phyloP scores from a whole-genome alignment of 331 rosid genomes.

The Phaseolus coccineus region DNA sequence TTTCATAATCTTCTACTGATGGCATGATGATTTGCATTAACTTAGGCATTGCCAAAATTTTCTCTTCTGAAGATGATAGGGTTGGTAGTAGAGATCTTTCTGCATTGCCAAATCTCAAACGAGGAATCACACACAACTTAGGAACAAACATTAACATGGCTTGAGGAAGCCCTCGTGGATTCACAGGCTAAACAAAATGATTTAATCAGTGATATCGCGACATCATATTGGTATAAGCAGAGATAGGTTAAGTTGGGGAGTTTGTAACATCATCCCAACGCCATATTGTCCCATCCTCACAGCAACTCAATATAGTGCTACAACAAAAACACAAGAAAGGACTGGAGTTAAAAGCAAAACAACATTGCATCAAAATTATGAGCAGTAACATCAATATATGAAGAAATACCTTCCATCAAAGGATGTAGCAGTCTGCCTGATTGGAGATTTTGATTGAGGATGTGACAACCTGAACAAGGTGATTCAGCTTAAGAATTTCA shows the following conservation, averaged over 20 bases:
- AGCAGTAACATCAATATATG: background rate
- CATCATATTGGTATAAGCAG: conserved; percentile 31
- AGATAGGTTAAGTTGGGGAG: conserved; percentile 30
- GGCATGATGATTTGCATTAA: conserved; percentile 64
- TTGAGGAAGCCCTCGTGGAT: conserved; percentile 69
- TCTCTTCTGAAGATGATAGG: conserved; percentile 60
- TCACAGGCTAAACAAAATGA: conserved; percentile 64
- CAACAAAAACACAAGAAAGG: conserved; percentile 42
- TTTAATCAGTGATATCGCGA: conserved; percentile 51
- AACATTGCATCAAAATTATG: background rate
- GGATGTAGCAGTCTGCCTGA: conserved; percentile 95
- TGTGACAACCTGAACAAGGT: conserved; percentile 72
- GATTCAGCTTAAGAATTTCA: conserved; percentile 11
- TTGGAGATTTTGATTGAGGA: conserved; percentile 87
- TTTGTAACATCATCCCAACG: conserved; percentile 82
- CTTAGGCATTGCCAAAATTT: conserved; percentile 76
- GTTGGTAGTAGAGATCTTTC: conserved; percentile 53
- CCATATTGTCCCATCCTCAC: conserved; percentile 98
- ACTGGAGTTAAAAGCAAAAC: background rate
- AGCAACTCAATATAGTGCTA: conserved; percentile 90
- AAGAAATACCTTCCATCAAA: conserved; percentile 84
- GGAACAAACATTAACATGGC: conserved; percentile 69
- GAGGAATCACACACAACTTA: conserved; percentile 55
- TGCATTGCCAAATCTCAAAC: conserved; percentile 50
- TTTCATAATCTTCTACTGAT: conserved; percentile 32